A percentile compares a stretch with the other conserved stretches of the same genome.
These are phyloP conservation scores for Metarhizium humberi DNA, from an alignment of 2,329 filamentous ascomycete genomes.

Conservation along the genomic window DNA sequence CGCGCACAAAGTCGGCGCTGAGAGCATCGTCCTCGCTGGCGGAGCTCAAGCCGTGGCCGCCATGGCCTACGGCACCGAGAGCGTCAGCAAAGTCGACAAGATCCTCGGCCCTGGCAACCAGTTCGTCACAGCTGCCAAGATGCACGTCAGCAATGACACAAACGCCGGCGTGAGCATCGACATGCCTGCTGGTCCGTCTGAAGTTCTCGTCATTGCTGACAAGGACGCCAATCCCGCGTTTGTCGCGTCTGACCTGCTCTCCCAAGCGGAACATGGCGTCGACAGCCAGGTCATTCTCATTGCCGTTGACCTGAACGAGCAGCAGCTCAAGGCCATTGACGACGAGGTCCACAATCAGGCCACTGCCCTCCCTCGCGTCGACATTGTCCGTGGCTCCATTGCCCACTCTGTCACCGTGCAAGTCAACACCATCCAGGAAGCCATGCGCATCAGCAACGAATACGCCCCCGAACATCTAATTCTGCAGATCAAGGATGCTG, in stretches of 20 bases:
- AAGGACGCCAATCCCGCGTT: constrained; percentile 82
- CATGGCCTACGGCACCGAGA: constrained; percentile 95
- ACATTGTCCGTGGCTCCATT: constrained; percentile 86
- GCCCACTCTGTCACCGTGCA: constrained; percentile 83
- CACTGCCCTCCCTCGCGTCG: constrained; percentile 75
- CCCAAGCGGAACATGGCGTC: constrained; percentile 92
- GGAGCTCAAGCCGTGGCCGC: constrained; percentile 93
- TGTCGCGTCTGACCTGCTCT: constrained; percentile 88
- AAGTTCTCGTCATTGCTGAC: constrained; percentile 94
- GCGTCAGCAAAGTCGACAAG: constrained; percentile 94
- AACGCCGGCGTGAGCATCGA: constrained; percentile 93
- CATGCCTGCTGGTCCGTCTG: constrained; percentile 95
- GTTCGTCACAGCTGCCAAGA: constrained; percentile 97
- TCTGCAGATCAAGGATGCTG: constrained; percentile 72
- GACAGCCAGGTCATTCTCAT: constrained; percentile 94
- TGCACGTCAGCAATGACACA: constrained; percentile 96
- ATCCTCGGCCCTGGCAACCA: constrained; percentile 96
- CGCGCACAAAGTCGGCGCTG: constrained; percentile 91
- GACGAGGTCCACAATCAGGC: constrained; percentile 86
- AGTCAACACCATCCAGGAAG: constrained; percentile 61
- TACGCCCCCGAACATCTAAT: constrained; percentile 98
- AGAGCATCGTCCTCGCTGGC: constrained; percentile 90
- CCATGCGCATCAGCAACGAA: constrained; percentile 76
- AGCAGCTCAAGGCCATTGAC: constrained; percentile 73
- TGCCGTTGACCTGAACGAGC: constrained; percentile 67